Evolutionary conservation across 768 basidiomycete species (phyloP), one percentile per base, ranked within the genome.

Genomic region (Cystofilobasidium ferigula): DNA sequence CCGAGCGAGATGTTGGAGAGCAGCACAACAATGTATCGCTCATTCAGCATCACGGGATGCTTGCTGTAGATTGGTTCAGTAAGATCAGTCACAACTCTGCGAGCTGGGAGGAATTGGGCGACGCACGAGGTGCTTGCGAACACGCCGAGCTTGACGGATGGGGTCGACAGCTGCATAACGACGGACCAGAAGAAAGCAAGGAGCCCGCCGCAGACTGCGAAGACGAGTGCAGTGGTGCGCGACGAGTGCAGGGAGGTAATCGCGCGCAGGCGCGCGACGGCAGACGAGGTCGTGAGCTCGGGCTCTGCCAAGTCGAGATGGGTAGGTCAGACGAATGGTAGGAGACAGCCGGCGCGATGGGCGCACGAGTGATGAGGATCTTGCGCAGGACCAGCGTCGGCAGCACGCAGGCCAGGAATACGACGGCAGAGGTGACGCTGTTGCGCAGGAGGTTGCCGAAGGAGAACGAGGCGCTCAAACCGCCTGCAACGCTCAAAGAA

Each of bases 301-400:
- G 60, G 32, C 34, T 67, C 65, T 67, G 57, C n/a, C 7, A 30
- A 6, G 16, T 36, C 28, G 6, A 42, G 22, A 22, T 28, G 28
- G 40, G 2, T n/a, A n/a, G n/a, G n/a, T n/a, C n/a, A n/a, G n/a
- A 4, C 4, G 45, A n/a, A 42, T 9, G 13, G 16, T 14, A 42
- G 40, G 3, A 38, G 35, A 30, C 22, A 13, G 28, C 4, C 24
- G n/a, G 34, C 6, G 8, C 9, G n/a, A 30, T 12, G n/a, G 6
- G 28, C 60, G 26, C n/a, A 67, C 65, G 62, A 59, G 54, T 51
- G 1, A 68, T 58, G 22, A 68, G 51, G 8, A 53, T 57, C 57
- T 68, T 68, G 42, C 67, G 62, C 1, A 68, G 18, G 32, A 68
- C 57, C 26, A 68, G 26, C n/a, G 62, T 68, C 16, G 67, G 67